Conservation (phyloP, 1,139 yeast species). For the Geotrichum carabidarum region DNA sequence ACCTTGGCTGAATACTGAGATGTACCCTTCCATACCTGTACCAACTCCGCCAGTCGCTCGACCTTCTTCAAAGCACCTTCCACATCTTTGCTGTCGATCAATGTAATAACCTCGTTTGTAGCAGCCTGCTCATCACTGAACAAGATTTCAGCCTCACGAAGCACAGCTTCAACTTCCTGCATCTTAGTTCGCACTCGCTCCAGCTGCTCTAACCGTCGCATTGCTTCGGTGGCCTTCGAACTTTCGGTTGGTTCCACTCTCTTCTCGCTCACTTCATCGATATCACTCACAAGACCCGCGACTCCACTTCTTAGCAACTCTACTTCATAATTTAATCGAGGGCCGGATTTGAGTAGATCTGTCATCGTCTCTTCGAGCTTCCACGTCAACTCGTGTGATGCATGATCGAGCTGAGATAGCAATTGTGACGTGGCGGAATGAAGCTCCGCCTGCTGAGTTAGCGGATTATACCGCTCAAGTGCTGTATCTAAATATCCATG, state of each 20-base stretch:
- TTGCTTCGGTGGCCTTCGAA: neutral
- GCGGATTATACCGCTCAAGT: conserved; percentile 25
- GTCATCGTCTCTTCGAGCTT: conserved; percentile 31
- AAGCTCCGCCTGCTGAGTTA: conserved; percentile 30
- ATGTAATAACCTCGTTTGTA: conserved; percentile 22
- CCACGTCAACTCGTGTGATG: conserved; percentile 34
- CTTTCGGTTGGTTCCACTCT: neutral
- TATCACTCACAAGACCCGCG: conserved; percentile 26
- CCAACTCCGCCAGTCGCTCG: conserved; percentile 25
- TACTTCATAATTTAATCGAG: conserved; percentile 35
- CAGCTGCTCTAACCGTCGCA: conserved; percentile 29
- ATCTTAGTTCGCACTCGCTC: conserved; percentile 31
- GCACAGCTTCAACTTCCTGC: conserved; percentile 29
- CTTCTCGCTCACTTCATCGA: conserved; percentile 24
- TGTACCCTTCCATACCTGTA: conserved; percentile 35
- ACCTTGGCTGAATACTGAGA: conserved; percentile 23
- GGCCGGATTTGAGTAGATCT: conserved; percentile 31
- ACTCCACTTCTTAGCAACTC: conserved; percentile 36
- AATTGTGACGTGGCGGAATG: conserved; percentile 35
- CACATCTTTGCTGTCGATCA: conserved; percentile 25
- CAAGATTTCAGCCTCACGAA: conserved; percentile 30
- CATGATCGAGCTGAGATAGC: conserved; percentile 34
- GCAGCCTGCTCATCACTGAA: conserved; percentile 26
- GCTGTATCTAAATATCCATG: conserved; percentile 31
- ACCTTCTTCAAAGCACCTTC: conserved; percentile 27